Evolutionary conservation across 257 asterid genomes (phyloP).

Genomic region (Nicotiana obtusifolia): DNA sequence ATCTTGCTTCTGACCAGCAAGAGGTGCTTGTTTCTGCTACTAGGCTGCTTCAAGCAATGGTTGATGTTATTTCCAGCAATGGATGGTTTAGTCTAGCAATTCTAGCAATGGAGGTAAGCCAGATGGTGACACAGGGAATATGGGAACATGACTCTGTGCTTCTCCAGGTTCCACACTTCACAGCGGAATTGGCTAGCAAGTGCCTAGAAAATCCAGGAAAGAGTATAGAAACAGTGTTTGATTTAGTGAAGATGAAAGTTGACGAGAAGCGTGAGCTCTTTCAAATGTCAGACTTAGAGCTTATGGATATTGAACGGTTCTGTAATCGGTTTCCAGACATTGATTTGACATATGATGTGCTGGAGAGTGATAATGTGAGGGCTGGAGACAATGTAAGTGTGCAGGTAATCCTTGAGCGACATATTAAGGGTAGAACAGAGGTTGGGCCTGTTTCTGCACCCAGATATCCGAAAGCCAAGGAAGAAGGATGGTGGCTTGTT

Average conservation of each 20-base stretch:
- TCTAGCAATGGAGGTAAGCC: conserved; percentile 37
- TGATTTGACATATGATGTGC: conserved; percentile 31
- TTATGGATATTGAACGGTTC: conserved; percentile 32
- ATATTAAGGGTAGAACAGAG: conserved; percentile 31
- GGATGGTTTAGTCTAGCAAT: conserved; percentile 39
- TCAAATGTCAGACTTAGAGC: conserved; percentile 32
- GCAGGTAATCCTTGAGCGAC: conserved; percentile 33
- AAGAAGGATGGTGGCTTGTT: conserved; percentile 49
- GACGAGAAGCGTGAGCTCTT: conserved; percentile 32
- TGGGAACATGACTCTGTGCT: conserved; percentile 39
- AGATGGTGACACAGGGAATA: conserved; percentile 41
- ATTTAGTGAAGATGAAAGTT: conserved; percentile 36
- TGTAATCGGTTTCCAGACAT: conserved; percentile 36
- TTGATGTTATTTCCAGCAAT: conserved; percentile 38
- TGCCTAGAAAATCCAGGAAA: conserved; percentile 36
- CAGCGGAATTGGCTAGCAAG: conserved; percentile 31
- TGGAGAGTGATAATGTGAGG: conserved; percentile 17
- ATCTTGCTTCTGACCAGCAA: conserved; percentile 31
- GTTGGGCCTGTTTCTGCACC: conserved; percentile 38
- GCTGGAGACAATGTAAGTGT: conserved; percentile 26
- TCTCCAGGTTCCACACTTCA: conserved; percentile 37
- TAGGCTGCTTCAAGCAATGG: conserved; percentile 39
- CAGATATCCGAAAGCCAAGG: conserved; percentile 33
- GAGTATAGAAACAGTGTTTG: conserved; percentile 33
- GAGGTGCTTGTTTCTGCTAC: conserved; percentile 29